Conservation (phyloP, 768 basidiomycete genomes). For the Serendipita vermifera region DNA sequence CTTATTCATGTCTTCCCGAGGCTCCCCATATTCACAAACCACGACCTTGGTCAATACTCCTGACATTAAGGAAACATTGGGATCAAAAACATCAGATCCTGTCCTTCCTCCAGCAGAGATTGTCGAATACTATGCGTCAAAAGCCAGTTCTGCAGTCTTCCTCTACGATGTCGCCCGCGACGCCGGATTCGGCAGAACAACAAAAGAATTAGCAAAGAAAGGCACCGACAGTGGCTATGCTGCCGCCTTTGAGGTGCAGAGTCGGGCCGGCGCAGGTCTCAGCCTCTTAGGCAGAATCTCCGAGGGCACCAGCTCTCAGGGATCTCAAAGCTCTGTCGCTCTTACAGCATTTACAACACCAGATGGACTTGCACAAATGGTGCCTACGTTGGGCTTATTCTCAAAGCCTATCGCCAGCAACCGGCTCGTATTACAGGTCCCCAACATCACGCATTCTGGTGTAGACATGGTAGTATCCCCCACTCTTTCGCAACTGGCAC, state of each 20-base stretch:
- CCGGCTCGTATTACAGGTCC: constrained; percentile 72
- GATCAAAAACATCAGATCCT: neutral
- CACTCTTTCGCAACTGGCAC: constrained; percentile 55
- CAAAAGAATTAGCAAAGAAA: constrained; percentile 48
- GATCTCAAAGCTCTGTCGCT: constrained; percentile 37
- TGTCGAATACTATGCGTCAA: constrained; percentile 56
- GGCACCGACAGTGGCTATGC: constrained; percentile 27
- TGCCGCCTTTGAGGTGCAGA: constrained; percentile 42
- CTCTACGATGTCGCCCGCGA: constrained; percentile 76
- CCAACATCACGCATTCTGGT: constrained; percentile 53
- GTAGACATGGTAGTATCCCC: constrained; percentile 60
- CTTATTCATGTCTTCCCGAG: constrained; percentile 8
- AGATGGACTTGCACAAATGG: constrained; percentile 71
- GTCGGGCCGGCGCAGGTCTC: constrained; percentile 72
- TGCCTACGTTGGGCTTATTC: constrained; percentile 59
- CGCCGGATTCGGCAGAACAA: constrained; percentile 62
- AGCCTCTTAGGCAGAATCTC: constrained; percentile 58
- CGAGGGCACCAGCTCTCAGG: constrained; percentile 62
- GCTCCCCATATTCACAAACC: constrained; percentile 12
- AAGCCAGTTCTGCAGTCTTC: constrained; percentile 54
- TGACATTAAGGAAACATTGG: constrained; percentile 5
- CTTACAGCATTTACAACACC: constrained; percentile 76
- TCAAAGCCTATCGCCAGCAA: constrained; percentile 48
- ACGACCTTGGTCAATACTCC: constrained; percentile 9
- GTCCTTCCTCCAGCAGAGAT: constrained; percentile 20